Base-by-base conservation (phyloP, 2,329 filamentous ascomycete genomes). In the Cordyceps militaris region DNA sequence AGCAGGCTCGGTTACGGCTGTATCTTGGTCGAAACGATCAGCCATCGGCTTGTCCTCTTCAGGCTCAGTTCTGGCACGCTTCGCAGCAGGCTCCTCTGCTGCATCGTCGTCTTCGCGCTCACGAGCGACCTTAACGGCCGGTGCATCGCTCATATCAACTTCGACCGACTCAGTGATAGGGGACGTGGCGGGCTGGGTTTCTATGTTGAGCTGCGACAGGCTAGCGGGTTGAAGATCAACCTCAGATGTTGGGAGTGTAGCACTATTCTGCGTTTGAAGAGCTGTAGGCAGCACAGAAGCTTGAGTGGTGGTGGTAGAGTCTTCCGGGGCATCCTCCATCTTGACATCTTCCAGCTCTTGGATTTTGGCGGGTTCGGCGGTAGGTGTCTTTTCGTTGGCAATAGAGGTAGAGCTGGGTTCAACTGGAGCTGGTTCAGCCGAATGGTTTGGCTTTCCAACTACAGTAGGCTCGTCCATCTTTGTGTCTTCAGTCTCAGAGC, bases 1-100 rank as follows among this genome's bases (percentile, higher is more conserved):
- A 60, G 69, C 63, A 8, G 63, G 56, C 7, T 65, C 56, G 1
- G 63, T 61, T 11, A 63, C 24, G 3, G 56, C 21, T 14, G 36
- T 34, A 14, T 60, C 56, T 4, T 42, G 43, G n/a, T 52, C 42
- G 4, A 36, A 19, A 26, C 48, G 47, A 10, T 36, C 34, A 9
- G n/a, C n/a, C 26, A 26, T 57, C 14, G 42, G 56, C 49, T 73
- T 70, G 32, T 76, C 74, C 1, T 74, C 73, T 44, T 78, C 75
- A 13, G 76, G 76, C 16, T 88, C 87, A 0, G 89, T 88, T 73
- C 86, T 93, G 38, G 89, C 84, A 26, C 92, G 86, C 76, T 97
- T 97, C 1, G 91, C 82, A 16, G 83, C 82, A 55, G 87, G 91
- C 62, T 90, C 82, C 11, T 77, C 76, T 16, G 24, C 16, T 14